Evolutionary conservation across 805 yeast species (phyloP), one percentile per base, ranked within the genome.

Genomic region (Yarrowia sp.): DNA sequence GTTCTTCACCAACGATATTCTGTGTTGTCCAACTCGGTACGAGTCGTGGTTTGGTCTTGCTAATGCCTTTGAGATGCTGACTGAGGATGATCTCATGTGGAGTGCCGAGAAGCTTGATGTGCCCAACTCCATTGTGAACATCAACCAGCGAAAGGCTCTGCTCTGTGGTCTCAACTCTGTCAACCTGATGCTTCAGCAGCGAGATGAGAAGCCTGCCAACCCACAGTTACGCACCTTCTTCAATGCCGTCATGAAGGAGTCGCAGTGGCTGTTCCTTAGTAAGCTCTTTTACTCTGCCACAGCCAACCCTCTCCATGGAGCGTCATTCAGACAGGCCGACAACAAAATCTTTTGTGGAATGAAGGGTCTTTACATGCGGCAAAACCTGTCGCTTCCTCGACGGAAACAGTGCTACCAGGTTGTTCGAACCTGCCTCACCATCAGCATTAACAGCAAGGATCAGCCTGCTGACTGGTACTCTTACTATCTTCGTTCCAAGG

Each of bases 1-100:
- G 54, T 82, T 86, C 73, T 80, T 92, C 66, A 81, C 80, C 58
- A 77, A 79, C 63, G 98, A 95, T 72, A 74, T 95, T 17, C 70
- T 85, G 0, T 86, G 86, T 69, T 85, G 88, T 4, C 81, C 88
- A 1, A 77, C 82, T 41, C 77, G 97, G 32, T 80, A 87, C 52
- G 99, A 95, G 74, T 85, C 90, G 9, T 95, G 99, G 99, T 78
- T 85, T 43, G 80, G 90, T 1, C 73, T 95, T 14, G 97, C 96
- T 0, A 91, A 87, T 71, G 86, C 93, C 0, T 92, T 82, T 69
- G 86, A 92, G 0, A 85, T 80, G 65, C 77, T 89, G 43, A 96
- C 88, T 0, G 98, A 93, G 68, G 97, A 92, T 73, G 97, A 90
- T 68, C 75, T 95, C 65, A 85, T 90, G n/a, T 91, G 97, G 96